phyloP scores from a whole-genome alignment of 2,329 filamentous ascomycete genomes.

The Allantophomopsis cytisporea region DNA sequence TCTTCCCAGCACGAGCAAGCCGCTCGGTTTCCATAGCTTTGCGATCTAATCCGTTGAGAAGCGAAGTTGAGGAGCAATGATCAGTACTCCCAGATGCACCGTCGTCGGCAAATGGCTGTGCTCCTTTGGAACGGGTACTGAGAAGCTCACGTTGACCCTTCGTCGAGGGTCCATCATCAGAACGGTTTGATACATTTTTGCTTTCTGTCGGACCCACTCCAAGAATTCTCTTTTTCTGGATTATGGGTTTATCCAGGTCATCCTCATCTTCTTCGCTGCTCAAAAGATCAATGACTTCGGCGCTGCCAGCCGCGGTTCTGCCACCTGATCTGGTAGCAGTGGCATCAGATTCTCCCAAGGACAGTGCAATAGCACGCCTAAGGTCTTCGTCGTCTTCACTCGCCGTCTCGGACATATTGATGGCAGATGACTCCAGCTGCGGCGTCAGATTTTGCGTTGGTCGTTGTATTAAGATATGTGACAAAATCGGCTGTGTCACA shows the following conservation, averaged over 20 bases:
- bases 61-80: not conserved
- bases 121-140: not conserved
- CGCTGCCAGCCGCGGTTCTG: slow-evolving; percentile 3
- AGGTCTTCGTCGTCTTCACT: slow-evolving; percentile 40
- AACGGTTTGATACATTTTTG: not conserved
- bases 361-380: slow-evolving; percentile 45
- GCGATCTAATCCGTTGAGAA: slow-evolving; percentile 39
- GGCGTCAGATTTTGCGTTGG: too few species aligned
- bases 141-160: not conserved
- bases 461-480: too few species aligned
- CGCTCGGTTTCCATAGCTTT: slow-evolving; percentile 80
- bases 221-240: slow-evolving; percentile 5
- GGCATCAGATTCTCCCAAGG: slow-evolving; percentile 24
- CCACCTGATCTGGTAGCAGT: not conserved
- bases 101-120: not conserved
- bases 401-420: slow-evolving; percentile 14
- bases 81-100: not conserved
- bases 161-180: slow-evolving; percentile 3
- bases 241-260: slow-evolving; percentile 13
- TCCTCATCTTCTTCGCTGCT: slow-evolving; percentile 19
- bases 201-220: not conserved
- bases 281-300: slow-evolving; percentile 14
- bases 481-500: too few species aligned
- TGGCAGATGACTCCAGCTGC: not conserved
- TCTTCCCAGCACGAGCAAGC: slow-evolving; percentile 39